Evolutionary conservation across 805 yeast genomes (phyloP).

Genomic region (Suhomyces emberorum): DNA sequence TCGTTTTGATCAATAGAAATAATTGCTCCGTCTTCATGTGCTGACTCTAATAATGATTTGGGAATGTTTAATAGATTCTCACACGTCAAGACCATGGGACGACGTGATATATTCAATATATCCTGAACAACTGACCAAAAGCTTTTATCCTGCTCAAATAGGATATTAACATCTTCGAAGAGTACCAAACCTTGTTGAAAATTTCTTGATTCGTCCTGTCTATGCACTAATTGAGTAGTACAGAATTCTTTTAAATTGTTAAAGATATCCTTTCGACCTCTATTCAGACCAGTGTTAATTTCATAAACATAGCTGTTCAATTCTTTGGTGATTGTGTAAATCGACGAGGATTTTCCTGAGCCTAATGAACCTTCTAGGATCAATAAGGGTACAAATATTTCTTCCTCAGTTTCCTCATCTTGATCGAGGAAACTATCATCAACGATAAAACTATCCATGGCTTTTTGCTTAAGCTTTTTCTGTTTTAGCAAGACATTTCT

Average conservation of each 20-base stretch:
- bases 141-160: slow-evolving; percentile 72
- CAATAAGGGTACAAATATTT: slow-evolving; percentile 56
- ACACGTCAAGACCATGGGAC: slow-evolving; percentile 73
- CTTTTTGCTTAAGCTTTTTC: slow-evolving; percentile 19
- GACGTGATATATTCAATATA: slow-evolving; percentile 54
- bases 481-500: slow-evolving; percentile 26
- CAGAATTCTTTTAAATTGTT: slow-evolving; percentile 71
- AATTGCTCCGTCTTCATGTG: slow-evolving; percentile 40
- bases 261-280: slow-evolving; percentile 70
- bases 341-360: slow-evolving; percentile 72
- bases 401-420: slow-evolving; percentile 30
- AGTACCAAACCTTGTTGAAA: slow-evolving; percentile 67
- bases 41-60: slow-evolving; percentile 41
- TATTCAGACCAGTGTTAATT: slow-evolving; percentile 66
- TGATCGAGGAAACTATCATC: slow-evolving; percentile 19
- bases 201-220: slow-evolving; percentile 18
- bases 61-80: slow-evolving; percentile 49
- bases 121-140: slow-evolving; percentile 76
- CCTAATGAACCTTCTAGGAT: slow-evolving; percentile 71
- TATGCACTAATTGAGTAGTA: slow-evolving; percentile 77
- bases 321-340: slow-evolving; percentile 63
- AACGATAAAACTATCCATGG: slow-evolving; percentile 40
- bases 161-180: slow-evolving; percentile 80
- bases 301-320: slow-evolving; percentile 75
- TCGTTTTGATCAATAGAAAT: slow-evolving; percentile 25